Percentiles rank a stretch among this genome's conserved stretches.
phyloP scores from a whole-genome alignment of 306 rosid species.

The Prunus salicina region DNA sequence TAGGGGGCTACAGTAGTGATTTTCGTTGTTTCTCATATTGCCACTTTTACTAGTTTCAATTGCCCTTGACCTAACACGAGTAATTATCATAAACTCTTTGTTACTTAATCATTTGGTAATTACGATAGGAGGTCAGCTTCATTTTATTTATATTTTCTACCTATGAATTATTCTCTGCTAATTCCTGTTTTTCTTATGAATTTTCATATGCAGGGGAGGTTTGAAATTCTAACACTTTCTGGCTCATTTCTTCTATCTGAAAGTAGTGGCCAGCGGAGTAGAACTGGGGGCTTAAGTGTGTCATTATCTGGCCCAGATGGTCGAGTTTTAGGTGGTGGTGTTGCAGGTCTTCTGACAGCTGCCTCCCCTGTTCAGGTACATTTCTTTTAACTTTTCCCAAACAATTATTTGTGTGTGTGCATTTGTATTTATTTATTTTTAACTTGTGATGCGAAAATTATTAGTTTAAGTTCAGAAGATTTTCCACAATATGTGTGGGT shows the following conservation, averaged over 20 bases:
- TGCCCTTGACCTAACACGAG: background rate
- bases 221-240: constrained; percentile 64
- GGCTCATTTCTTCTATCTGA: constrained; percentile 59
- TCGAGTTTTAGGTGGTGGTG: constrained; percentile 66
- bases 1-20: too few species aligned
- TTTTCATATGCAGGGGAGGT: constrained; percentile 60
- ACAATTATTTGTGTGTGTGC: too few species aligned
- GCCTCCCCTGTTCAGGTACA: constrained; percentile 79
- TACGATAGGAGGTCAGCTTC: background rate
- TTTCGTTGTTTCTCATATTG: too few species aligned
- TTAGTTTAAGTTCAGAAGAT: background rate
- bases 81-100: background rate
- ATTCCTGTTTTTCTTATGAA: background rate
- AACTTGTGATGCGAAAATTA: background rate
- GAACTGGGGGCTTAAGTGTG: constrained; percentile 63
- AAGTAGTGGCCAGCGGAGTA: constrained; percentile 37
- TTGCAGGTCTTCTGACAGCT: constrained; percentile 66
- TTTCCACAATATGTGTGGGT: background rate
- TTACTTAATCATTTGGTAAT: background rate
- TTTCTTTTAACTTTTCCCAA: background rate
- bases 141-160: background rate
- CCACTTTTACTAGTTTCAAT: background rate
- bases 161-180: background rate
- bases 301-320: constrained; percentile 73
- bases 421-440: background rate